Conservation (phyloP, 1,284 basidiomycete species). For the Puccinia horiana region DNA sequence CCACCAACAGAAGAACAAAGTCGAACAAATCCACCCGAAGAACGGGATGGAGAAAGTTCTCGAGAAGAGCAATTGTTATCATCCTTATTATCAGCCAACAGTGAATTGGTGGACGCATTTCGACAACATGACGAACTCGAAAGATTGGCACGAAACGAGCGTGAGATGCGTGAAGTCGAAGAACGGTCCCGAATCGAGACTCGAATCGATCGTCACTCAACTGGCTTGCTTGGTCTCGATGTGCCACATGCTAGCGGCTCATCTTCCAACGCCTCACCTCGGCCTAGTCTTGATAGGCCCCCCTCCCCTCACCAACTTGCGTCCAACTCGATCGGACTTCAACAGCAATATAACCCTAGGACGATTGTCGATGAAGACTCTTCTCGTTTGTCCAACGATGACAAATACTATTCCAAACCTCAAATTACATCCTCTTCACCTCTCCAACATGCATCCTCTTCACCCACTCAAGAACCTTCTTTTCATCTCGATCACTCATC, state of each 20-base stretch:
- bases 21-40: neutral
- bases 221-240: neutral
- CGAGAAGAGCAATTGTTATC: slow-evolving; percentile 62
- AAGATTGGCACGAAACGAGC: slow-evolving; percentile 62
- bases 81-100: slow-evolving; percentile 69
- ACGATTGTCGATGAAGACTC: neutral
- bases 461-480: neutral
- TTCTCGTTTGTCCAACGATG: neutral
- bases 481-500: neutral
- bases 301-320: neutral
- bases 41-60: slow-evolving; percentile 56
- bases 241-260: neutral
- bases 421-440: neutral
- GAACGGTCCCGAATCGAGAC: slow-evolving; percentile 27
- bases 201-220: neutral
- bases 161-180: slow-evolving; percentile 6
- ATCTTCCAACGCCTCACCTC: slow-evolving; percentile 9
- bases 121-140: slow-evolving; percentile 68
- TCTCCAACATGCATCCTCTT: neutral
- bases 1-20: neutral
- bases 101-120: slow-evolving; percentile 63
- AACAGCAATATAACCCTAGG: neutral
- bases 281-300: neutral
- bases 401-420: neutral
- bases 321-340: neutral